phyloP scores from a whole-genome alignment of 495 filamentous ascomycete genomes.

The Cladorrhinum samala region DNA sequence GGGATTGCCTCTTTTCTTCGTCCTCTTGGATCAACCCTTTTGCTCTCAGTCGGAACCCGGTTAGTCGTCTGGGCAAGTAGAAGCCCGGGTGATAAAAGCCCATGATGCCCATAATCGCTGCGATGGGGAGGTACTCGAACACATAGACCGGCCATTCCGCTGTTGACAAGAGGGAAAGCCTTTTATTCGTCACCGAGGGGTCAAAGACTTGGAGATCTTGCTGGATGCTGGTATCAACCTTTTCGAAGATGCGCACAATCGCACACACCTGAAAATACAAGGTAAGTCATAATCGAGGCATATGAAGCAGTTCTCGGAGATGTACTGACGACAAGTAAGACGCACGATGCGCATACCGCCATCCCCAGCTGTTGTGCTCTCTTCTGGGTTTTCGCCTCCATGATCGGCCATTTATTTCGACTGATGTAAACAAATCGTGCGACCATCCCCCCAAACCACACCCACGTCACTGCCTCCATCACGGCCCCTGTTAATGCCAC shows the following conservation, averaged over 20 bases:
- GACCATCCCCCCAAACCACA: neutral
- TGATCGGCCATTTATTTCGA: neutral
- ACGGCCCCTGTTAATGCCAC: neutral
- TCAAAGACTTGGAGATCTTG: neutral
- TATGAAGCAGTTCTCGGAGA: no score
- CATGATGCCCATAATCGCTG: slow-evolving; percentile 1
- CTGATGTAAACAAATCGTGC: slow-evolving; percentile 1
- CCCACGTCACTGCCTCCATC: slow-evolving; percentile 6
- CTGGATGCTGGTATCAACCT: neutral
- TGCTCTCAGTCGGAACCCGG: slow-evolving; percentile 1
- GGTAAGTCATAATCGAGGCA: no score
- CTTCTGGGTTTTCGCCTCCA: neutral
- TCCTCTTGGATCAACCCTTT: neutral
- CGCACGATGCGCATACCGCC: neutral
- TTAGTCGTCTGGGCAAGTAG: slow-evolving; percentile 10
- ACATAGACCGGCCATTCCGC: slow-evolving; percentile 12
- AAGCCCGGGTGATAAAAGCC: slow-evolving; percentile 8
- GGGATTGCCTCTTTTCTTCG: neutral
- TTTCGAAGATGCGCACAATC: slow-evolving; percentile 2
- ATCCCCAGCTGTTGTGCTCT: slow-evolving; percentile 1
- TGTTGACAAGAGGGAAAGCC: slow-evolving; percentile 1
- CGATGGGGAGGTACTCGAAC: slow-evolving; percentile 6
- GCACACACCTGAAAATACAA: no score
- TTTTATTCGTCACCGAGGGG: neutral
- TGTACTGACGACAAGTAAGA: slow-evolving; percentile 9